These are phyloP conservation scores for Colletotrichum phormii DNA, from an alignment of 2,329 filamentous ascomycete species.

Conservation along the genomic window DNA sequence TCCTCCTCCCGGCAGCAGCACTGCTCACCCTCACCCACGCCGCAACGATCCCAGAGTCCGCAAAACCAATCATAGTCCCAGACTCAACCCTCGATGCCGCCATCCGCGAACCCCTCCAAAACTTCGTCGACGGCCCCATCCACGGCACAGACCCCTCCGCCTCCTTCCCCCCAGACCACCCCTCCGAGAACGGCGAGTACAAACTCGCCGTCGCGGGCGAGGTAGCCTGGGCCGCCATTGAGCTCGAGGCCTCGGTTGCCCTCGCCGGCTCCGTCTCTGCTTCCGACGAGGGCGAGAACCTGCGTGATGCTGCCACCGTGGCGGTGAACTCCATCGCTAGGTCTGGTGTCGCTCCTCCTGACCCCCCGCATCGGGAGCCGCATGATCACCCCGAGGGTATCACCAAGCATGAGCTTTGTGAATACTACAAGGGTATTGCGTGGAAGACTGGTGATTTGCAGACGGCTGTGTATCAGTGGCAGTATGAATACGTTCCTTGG, in stretches of 20 bases:
- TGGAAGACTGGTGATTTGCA: slow-evolving; percentile 26
- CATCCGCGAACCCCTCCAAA: background rate
- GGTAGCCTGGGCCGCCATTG: slow-evolving; percentile 6
- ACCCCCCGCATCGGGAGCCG: background rate
- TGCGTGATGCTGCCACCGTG: background rate
- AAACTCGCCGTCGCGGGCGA: background rate
- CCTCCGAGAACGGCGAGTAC: background rate
- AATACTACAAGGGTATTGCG: slow-evolving; percentile 10
- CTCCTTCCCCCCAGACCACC: background rate
- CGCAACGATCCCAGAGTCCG: background rate
- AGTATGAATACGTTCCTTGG: slow-evolving; percentile 35
- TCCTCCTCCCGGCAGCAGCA: slow-evolving; percentile 17
- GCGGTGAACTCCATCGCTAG: background rate
- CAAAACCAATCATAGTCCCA: background rate
- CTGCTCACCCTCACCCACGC: slow-evolving; percentile 5
- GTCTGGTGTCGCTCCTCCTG: background rate
- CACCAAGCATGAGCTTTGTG: slow-evolving; percentile 1
- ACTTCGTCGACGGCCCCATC: background rate
- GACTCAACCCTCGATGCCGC: background rate
- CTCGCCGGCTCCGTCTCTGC: background rate
- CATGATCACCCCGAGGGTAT: slow-evolving; percentile 26
- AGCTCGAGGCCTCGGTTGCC: background rate
- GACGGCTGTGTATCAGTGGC: slow-evolving; percentile 17
- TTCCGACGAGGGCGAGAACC: background rate
- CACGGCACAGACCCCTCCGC: background rate